These are phyloP conservation scores for Williopsis jadinii DNA, from an alignment of 1,139 yeast species.

Conservation along the genomic window DNA sequence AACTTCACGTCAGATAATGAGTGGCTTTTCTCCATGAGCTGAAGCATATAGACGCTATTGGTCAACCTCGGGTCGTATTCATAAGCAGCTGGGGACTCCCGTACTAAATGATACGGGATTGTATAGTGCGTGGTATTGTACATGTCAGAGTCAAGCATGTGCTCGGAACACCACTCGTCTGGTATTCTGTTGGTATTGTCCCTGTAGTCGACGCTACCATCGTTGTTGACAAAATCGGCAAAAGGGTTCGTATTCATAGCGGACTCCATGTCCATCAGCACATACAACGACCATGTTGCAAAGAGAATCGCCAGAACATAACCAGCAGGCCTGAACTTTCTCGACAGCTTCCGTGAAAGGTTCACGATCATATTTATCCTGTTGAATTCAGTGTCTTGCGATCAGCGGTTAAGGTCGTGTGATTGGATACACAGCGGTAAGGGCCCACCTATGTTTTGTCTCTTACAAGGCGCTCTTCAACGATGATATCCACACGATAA, in stretches of 20 bases:
- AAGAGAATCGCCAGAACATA: slow-evolving; percentile 1
- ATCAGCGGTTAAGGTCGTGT: too few relatives aligned
- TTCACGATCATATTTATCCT: background rate
- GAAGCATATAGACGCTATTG: slow-evolving; percentile 32
- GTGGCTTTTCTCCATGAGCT: slow-evolving; percentile 15
- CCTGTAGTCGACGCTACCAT: too few relatives aligned
- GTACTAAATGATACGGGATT: too few relatives aligned
- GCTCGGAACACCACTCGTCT: slow-evolving; percentile 1
- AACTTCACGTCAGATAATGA: slow-evolving; percentile 16
- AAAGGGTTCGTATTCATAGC: too few relatives aligned
- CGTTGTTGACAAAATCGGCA: too few relatives aligned
- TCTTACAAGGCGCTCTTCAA: too few relatives aligned
- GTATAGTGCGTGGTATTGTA: background rate
- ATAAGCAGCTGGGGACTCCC: slow-evolving; percentile 9
- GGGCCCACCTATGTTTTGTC: too few relatives aligned
- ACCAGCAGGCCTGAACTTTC: background rate
- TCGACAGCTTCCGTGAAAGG: background rate
- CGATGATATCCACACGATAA: too few relatives aligned
- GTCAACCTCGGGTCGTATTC: slow-evolving; percentile 46
- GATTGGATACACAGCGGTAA: too few relatives aligned
- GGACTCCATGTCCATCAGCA: slow-evolving; percentile 2
- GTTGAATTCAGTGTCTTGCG: too few relatives aligned
- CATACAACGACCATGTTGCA: slow-evolving; percentile 5
- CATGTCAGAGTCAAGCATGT: slow-evolving; percentile 1
- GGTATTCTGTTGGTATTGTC: background rate